phyloP scores from a whole-genome alignment of 2,329 filamentous ascomycete genomes.

The Ophiognomonia clavigignenti-juglandacearum region DNA sequence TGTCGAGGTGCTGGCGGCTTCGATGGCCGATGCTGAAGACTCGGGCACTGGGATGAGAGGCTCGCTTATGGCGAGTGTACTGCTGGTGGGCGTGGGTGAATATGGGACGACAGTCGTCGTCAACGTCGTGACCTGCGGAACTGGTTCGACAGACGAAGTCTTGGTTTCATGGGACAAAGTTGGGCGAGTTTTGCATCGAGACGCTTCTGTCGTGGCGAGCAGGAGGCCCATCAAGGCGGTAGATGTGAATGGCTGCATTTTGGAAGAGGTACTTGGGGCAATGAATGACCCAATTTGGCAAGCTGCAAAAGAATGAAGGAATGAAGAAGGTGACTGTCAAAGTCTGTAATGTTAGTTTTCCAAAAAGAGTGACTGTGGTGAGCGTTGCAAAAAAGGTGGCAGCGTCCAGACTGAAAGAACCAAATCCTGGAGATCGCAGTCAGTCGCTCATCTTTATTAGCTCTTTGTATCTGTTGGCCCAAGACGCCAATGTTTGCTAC shows the following conservation, averaged over 20 bases:
- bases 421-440: not conserved
- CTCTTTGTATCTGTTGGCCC: not conserved
- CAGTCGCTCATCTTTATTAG: not conserved
- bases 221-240: slow-evolving; percentile 6
- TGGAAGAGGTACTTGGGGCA: not conserved
- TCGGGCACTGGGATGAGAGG: not conserved
- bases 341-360: not conserved
- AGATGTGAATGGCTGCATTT: slow-evolving; percentile 3
- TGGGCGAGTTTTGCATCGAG: slow-evolving; percentile 10
- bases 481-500: not conserved
- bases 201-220: not conserved
- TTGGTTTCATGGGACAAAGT: not conserved
- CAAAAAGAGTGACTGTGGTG: not conserved
- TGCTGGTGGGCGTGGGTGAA: not conserved
- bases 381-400: not conserved
- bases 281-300: slow-evolving; percentile 9
- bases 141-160: not conserved
- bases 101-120: not conserved
- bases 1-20: no score
- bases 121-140: not conserved
- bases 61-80: not conserved
- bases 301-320: slow-evolving; percentile 6
- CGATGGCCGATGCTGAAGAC: not conserved
- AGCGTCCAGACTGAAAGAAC: not conserved
- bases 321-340: not conserved